Percentiles rank a stretch among this genome's conserved stretches.
Conservation (phyloP, 768 basidiomycete species). For the Pleurotus citrinopileatus region DNA sequence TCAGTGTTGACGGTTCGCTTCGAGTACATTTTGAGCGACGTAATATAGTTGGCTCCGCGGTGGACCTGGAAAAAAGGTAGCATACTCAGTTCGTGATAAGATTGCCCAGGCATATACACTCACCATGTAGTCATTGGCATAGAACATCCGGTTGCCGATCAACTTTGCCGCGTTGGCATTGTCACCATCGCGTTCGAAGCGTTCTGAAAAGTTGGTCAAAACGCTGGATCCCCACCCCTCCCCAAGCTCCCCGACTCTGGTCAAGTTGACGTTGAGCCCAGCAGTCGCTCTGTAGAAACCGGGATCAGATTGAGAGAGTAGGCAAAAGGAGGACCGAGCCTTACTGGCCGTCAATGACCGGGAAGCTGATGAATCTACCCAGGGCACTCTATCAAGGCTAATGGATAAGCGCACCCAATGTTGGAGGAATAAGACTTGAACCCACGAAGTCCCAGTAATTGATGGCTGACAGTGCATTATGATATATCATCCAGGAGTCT, state of each 20-base stretch:
- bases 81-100: not conserved
- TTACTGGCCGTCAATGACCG: slow-evolving; percentile 46
- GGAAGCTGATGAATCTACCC: slow-evolving; percentile 67
- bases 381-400: slow-evolving; percentile 42
- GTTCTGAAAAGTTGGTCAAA: slow-evolving; percentile 35
- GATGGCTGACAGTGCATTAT: slow-evolving; percentile 51
- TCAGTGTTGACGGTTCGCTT: slow-evolving; percentile 58
- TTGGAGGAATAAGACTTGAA: slow-evolving; percentile 13
- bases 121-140: slow-evolving; percentile 69
- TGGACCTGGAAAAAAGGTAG: slow-evolving; percentile 46
- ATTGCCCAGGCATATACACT: slow-evolving; percentile 5
- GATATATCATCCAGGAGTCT: slow-evolving; percentile 68
- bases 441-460: slow-evolving; percentile 75
- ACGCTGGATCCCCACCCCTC: slow-evolving; percentile 45
- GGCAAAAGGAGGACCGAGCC: too few species aligned
- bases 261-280: slow-evolving; percentile 56
- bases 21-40: slow-evolving; percentile 64
- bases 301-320: too few species aligned
- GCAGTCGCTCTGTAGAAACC: slow-evolving; percentile 51
- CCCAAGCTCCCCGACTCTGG: slow-evolving; percentile 47
- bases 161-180: slow-evolving; percentile 55
- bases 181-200: slow-evolving; percentile 30
- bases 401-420: not conserved
- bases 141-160: slow-evolving; percentile 62
- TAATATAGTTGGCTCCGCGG: slow-evolving; percentile 55